phyloP scores from a whole-genome alignment of 2,329 filamentous ascomycete genomes.

The Fusarium sp. region DNA sequence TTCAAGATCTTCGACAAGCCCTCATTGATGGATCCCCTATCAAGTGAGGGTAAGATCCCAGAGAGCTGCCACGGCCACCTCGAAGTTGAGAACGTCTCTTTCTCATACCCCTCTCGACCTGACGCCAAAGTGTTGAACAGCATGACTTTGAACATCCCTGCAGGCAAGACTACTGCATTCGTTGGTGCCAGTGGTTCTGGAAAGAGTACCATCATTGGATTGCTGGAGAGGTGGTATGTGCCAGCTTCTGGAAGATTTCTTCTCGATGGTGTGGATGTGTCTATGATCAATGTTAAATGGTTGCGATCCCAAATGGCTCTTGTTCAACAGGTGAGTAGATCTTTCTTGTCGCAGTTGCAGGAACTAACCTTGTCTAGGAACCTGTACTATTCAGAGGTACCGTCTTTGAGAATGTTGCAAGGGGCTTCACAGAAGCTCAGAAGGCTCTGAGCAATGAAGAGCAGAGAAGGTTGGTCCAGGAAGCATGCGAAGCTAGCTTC shows the following conservation, averaged over 20 bases:
- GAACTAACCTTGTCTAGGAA: conserved; percentile 24
- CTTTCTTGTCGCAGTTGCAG: rapidly evolving
- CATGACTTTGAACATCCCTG: conserved; percentile 66
- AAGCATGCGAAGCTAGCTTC: conserved; percentile 42
- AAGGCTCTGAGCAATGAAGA: conserved; percentile 6
- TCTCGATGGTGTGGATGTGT: conserved; percentile 56
- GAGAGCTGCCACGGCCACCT: conserved; percentile 55
- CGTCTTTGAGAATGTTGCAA: conserved; percentile 49
- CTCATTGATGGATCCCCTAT: conserved; percentile 32
- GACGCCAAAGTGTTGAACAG: conserved; percentile 69
- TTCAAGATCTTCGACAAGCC: conserved; percentile 33
- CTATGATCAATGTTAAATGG: conserved; percentile 60
- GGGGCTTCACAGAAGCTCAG: conserved; percentile 39
- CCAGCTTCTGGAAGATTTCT: conserved; percentile 52
- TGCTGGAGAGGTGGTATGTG: conserved; percentile 75
- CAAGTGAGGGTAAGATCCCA: neutral
- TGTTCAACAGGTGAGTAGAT: conserved; percentile 49
- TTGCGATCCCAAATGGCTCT: conserved; percentile 61
- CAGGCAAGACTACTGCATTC: conserved; percentile 76
- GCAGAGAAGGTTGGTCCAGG: conserved; percentile 20
- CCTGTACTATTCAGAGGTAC: conserved; percentile 46
- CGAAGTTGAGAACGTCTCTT: conserved; percentile 69
- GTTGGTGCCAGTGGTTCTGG: conserved; percentile 77
- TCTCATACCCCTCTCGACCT: conserved; percentile 74
- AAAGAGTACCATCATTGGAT: conserved; percentile 76